Base-by-base conservation (phyloP, 2,329 filamentous ascomycete genomes). In the Penicillium janthinellum region DNA sequence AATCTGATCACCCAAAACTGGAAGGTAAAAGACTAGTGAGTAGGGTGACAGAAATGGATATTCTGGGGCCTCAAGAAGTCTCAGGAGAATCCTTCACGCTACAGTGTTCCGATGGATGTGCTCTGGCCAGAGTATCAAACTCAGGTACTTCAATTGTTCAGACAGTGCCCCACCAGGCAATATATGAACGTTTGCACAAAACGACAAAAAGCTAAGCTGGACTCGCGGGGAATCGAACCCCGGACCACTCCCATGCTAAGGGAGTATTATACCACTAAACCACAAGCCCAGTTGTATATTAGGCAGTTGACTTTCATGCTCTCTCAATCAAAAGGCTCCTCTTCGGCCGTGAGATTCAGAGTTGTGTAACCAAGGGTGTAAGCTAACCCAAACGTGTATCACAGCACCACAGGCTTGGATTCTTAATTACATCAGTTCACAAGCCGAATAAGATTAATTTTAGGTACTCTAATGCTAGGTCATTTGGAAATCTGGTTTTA, bases 201-300 rank as follows among this genome's bases (percentile, higher is more conserved):
- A 39, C 1, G 14, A n/a, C 20, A 53, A 53, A 64, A 64, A 64
- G 35, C 61, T 62, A 61, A 62, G 25, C 22, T 78, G 77, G 77
- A 79, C 77, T 77, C 72, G 76, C 77, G 72, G 77, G 77, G 77
- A 79, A 79, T 79, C 76, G 75, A 79, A 78, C 76, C 75, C 75
- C 72, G 74, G 76, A 78, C 77, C 77, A 73, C 77, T 72, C 76
- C 75, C 76, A 79, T 77, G 74, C 76, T 78, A 78, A 78, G 76
- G 74, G 75, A 70, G 74, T 74, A 78, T 78, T 76, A 78, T 78
- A 78, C 77, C 77, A 77, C 76, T 78, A 78, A 78, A 78, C 76
- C 75, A 78, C 73, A 70, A 69, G 67, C 67, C 67, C 67, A 60
- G 22, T 54, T 64, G 20, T 44, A 42, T 42, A 12, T 17, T 17